A percentile compares a stretch with the other conserved stretches of the same genome.
phyloP scores from a whole-genome alignment of 2,329 filamentous ascomycete genomes.

The Zymoseptoria ardabiliae region DNA sequence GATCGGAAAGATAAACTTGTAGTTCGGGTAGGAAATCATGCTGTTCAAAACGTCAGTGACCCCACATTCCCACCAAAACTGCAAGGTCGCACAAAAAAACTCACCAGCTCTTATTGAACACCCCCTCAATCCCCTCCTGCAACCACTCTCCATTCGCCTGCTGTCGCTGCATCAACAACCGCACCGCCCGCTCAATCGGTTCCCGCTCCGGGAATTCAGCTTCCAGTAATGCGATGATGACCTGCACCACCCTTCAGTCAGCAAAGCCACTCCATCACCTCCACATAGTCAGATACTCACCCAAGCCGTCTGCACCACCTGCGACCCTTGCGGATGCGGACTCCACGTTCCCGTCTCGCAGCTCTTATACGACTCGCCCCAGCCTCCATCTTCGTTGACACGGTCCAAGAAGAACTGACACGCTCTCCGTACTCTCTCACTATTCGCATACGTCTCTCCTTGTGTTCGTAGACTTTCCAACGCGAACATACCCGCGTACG shows the following conservation, averaged over 20 bases:
- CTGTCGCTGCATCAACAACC: conserved; percentile 77
- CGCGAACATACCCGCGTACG: conserved; percentile 94
- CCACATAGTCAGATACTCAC: conserved; percentile 42
- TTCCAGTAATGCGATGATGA: conserved; percentile 65
- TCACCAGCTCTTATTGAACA: conserved; percentile 95
- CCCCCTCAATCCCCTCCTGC: conserved; percentile 92
- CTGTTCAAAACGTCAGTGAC: conserved; percentile 33
- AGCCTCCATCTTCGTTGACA: conserved; percentile 84
- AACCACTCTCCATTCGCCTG: conserved; percentile 86
- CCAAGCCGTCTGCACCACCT: conserved; percentile 95
- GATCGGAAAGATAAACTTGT: conserved; percentile 93
- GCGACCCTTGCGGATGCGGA: conserved; percentile 65
- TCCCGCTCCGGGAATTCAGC: conserved; percentile 70
- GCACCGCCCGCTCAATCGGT: conserved; percentile 65
- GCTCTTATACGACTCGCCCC: conserved; percentile 89
- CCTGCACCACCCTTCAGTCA: conserved; percentile 39
- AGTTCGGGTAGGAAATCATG: conserved; percentile 99
- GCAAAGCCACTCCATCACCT: conserved; percentile 44
- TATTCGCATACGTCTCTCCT: conserved; percentile 74
- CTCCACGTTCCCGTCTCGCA: conserved; percentile 71
- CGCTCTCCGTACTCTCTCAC: conserved; percentile 60
- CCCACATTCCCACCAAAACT: neutral
- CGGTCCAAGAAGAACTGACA: conserved; percentile 81
- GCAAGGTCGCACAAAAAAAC: conserved; percentile 19
- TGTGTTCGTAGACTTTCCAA: conserved; percentile 75